Evolutionary conservation across 179 eudicot species (phyloP), one percentile per base, ranked within the genome.

Genomic region (Actinidia arguta): DNA sequence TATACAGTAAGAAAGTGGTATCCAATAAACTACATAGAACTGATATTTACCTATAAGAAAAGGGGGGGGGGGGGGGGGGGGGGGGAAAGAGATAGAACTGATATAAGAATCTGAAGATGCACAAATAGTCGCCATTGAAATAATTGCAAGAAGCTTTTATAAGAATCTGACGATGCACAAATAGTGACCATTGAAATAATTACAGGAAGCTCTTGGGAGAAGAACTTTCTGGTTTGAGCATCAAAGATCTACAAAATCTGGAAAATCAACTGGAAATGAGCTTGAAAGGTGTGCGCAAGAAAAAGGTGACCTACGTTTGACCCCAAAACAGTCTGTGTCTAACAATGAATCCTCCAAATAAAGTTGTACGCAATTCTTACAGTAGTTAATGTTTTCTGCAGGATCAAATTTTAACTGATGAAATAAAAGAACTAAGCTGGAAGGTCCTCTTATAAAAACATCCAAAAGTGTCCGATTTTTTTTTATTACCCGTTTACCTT

Each of bases 191-290:
- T 36, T 39, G 54, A 76, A 76, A 82, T 59, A 46, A 78, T 54
- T 89, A 86, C 94, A 95, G 99, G 91, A 88, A 88, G 81, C 92
- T 93, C 42, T 47, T 90, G 90, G 98, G 98, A 81, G 91, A 93
- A 87, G 90, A 89, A 61, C 94, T 95, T 80, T 91, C 95, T 75
- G 93, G 94, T 84, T 83, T 95, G 88, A 90, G 84, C 78, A 62
- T 86, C 80, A 86, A 89, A 73, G 94, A 95, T 80, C 83, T 95
- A 76, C 90, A 92, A 72, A 89, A 84, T 83, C 87, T 94, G 83
- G 98, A 93, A 86, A 91, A 83, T 56, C 95, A 91, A 88, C 85
- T 95, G 70, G 93, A 92, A 83, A 83, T 81, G 82, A 92, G 93
- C 82, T 77, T 93, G 84, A 92, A 88, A 86, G 87, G 87, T 52